Evolutionary conservation across 1,284 basidiomycete species (phyloP), one percentile per base, ranked within the genome.

Genomic region (Xerocomus minutiporus): DNA sequence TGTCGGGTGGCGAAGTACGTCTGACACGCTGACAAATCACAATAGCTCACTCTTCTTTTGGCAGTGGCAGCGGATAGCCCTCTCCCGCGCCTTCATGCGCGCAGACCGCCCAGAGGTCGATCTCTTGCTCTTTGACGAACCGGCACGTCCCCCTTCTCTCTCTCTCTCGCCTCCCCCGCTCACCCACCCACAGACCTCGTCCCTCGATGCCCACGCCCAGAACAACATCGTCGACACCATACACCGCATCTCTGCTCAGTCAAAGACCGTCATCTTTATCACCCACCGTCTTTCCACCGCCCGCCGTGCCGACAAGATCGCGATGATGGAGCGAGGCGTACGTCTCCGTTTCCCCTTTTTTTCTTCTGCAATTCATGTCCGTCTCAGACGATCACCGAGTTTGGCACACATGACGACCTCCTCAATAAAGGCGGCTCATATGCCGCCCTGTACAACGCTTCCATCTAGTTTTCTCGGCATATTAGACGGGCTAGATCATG

Each of bases 21-120:
- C 31, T 48, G 29, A 39, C 53, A 12, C 12, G 46, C 52, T 55
- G 50, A 55, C 36, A 35, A 47, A 57, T 54, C 56, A 61, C 62
- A 56, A 51, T 50, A 58, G 46, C 48, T 57, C 32, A 52, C 15
- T 51, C 50, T 36, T 12, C 11, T 56, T 42, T 42, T 56, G 58
- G 32, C 70, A 93, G 86, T 93, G 90, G 90, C 90, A 93, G 73
- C 77, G 88, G 60, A 78, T 93, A 56, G 89, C 90, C 12, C 78
- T 93, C 43, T 84, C 90, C 46, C 80, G 90, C 48, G 86, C 89
- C 17, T 92, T 93, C 63, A 89, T 91, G 86, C 76, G 88, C 56
- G 83, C 87, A 31, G 75, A 75, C 58, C 78, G 84, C 60, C 81
- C 86, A n/a, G 81, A 83, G 58, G 81, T 88, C 23, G 84, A 91